Conservation (phyloP, 2,329 filamentous ascomycete species). For the Scolecobasidium constrictum region DNA sequence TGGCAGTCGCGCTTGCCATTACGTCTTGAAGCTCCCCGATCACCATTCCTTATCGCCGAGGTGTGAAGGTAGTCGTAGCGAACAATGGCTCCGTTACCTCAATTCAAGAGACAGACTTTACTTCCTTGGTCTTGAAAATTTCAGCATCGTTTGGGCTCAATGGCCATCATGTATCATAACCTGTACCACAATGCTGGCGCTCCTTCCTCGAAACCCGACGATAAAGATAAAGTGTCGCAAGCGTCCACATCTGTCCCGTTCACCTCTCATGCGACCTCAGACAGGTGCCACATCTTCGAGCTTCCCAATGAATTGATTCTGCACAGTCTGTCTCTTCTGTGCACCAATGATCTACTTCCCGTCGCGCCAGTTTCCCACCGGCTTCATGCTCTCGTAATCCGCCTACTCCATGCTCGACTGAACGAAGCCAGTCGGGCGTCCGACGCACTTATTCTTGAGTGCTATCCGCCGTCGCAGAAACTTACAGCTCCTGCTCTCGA, state of each 20-base stretch:
- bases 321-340: constrained; percentile 29
- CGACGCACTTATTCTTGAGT: constrained; percentile 64
- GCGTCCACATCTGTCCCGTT: too few species aligned
- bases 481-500: constrained; percentile 57
- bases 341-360: constrained; percentile 36
- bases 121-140: too few species aligned
- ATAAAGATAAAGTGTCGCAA: too few species aligned
- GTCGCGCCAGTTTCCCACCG: constrained; percentile 50
- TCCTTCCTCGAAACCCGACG: too few species aligned
- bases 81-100: too few species aligned
- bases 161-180: not conserved
- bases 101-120: too few species aligned
- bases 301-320: constrained; percentile 34
- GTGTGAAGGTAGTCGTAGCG: too few species aligned
- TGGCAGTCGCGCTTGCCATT: too few species aligned
- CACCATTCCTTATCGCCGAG: too few species aligned
- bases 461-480: constrained; percentile 62
- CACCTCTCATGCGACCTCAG: not conserved
- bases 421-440: constrained; percentile 45
- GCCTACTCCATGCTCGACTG: constrained; percentile 55
- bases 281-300: constrained; percentile 17
- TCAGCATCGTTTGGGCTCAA: too few species aligned
- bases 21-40: too few species aligned
- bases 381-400: constrained; percentile 51
- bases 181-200: not conserved